These are phyloP conservation scores for Emmonsia crescens DNA, from an alignment of 2,329 filamentous ascomycete species.

Conservation along the genomic window DNA sequence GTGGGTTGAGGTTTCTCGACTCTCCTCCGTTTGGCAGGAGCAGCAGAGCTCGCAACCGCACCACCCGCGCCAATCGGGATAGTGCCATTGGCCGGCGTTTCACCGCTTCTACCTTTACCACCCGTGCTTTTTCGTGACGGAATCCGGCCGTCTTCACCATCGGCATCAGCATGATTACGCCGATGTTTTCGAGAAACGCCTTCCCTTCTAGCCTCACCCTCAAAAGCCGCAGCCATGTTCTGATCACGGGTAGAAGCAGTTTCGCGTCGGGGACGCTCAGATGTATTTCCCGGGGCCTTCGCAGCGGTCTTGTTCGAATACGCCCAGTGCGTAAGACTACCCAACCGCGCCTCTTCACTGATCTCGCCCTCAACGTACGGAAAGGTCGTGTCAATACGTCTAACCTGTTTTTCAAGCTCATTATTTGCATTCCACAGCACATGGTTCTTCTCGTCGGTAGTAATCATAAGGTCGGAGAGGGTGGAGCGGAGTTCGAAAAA, in stretches of 20 bases:
- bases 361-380: slow-evolving; percentile 80
- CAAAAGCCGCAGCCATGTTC: slow-evolving; percentile 71
- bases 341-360: slow-evolving; percentile 86
- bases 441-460: slow-evolving; percentile 94
- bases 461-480: slow-evolving; percentile 75
- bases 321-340: slow-evolving; percentile 88
- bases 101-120: slow-evolving; percentile 1
- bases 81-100: slow-evolving; percentile 3
- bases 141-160: slow-evolving; percentile 57
- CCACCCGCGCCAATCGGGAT: not conserved
- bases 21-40: slow-evolving; percentile 64
- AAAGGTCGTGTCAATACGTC: slow-evolving; percentile 77
- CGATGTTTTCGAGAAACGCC: slow-evolving; percentile 64
- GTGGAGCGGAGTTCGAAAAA: slow-evolving; percentile 69
- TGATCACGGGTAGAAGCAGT: slow-evolving; percentile 65
- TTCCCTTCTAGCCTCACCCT: slow-evolving; percentile 77
- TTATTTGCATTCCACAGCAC: slow-evolving; percentile 89
- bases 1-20: slow-evolving; percentile 51
- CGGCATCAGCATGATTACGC: slow-evolving; percentile 65
- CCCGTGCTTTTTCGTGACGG: slow-evolving; percentile 39
- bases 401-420: slow-evolving; percentile 72
- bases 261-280: slow-evolving; percentile 67
- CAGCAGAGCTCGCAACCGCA: slow-evolving; percentile 19
- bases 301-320: slow-evolving; percentile 67
- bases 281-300: slow-evolving; percentile 45